Evolutionary conservation across 78 protist genomes (phyloP), one percentile per base, ranked within the genome.

Genomic region (Pigoraptor vietnamica): DNA sequence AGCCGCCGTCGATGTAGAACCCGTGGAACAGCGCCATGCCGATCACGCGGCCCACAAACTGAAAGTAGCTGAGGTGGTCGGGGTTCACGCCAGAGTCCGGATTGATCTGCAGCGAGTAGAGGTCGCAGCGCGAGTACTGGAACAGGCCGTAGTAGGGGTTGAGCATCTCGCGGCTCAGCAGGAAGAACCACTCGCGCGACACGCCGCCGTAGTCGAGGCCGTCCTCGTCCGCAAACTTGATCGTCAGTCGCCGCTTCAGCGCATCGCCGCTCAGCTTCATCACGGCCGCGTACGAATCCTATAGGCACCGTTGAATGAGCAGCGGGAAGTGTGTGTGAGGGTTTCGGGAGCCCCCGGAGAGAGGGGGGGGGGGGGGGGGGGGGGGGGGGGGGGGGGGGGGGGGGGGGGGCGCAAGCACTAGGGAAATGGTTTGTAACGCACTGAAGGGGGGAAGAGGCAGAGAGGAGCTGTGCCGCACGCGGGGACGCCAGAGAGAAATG

Each of bases 141-240:
- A 96, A 96, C 39, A 96, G 92, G 37, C 96, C 97, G 92, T 96
- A 96, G 91, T 92, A 39, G 35, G 95, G 96, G 33, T 95, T 92
- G 91, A 95, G 87, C 89, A 94, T 90, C 90, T 90, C 95, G 38
- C 89, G 91, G 23, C 87, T 34, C 29, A 96, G 48, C 29, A 90
- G 83, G 37, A 25, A 38, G 92, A 95, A 96, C 96, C 96, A 96
- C 36, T 96, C 98, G 29, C 97, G 87, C 37, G 91, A 24, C 37
- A 95, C 55, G 35, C 93, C 97, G 36, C 98, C 98, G 33, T 91
- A 95, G 81, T 96, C 98, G 2, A 96, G 40, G 37, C 96, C 98
- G 37, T 93, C 96, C 81, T 97, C 98, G 39, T 89, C 95, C 32
- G n/a, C 92, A 83, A 95, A 96, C 87, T 25, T 38, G 89, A 96